Base-by-base conservation (phyloP, 2,329 filamentous ascomycete genomes). In the Ceratocystis cacaofunesta region DNA sequence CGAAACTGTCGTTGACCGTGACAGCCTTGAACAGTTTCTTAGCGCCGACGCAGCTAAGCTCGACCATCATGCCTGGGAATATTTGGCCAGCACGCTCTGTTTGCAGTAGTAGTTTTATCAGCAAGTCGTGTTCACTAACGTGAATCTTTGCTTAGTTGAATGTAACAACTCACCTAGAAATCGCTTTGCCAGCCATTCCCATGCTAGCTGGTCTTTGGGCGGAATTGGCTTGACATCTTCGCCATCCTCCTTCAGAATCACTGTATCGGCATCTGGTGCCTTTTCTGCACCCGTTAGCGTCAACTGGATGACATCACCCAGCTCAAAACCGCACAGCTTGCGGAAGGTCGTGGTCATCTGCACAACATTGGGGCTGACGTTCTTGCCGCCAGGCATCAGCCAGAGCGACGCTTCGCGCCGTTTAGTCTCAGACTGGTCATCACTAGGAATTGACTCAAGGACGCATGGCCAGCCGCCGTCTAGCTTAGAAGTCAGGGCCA, bases 281-380 rank as follows among this genome's bases (percentile, higher is more conserved):
- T 76, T 70, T 1, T 75, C 76, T 0, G 48, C 50, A 6, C 79
- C 78, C 8, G 81, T 78, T 28, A 92, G 80, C 6, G 80, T 79
- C 61, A 95, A 78, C 43, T 75, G 75, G 43, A 82, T 76, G 62
- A 84, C 81, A 61, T 91, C 88, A 17, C 85, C 85, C 3, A 94
- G 78, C 68, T 87, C 86, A 70, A 95, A 82, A 0, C 83, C 84
- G 69, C 88, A 88, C 5, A 84, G 81, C 44, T 88, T 86, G 68
- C 89, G 86, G 64, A 95, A 83, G 5, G 84, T 79, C 68, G 89
- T 86, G 25, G 89, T 86, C 77, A 89, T 83, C 78, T 92, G 81
- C 62, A 88, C 78, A 66, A 90, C 79, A 68, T 86, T 82, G 69
- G 83, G 84, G 71, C 85, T 82, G 69, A 90, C 77, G 70, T 85